Percentiles rank a stretch among this genome's conserved stretches.
Evolutionary conservation across 2,329 filamentous ascomycete species (phyloP).

Genomic region (Boeremia lycopersici): DNA sequence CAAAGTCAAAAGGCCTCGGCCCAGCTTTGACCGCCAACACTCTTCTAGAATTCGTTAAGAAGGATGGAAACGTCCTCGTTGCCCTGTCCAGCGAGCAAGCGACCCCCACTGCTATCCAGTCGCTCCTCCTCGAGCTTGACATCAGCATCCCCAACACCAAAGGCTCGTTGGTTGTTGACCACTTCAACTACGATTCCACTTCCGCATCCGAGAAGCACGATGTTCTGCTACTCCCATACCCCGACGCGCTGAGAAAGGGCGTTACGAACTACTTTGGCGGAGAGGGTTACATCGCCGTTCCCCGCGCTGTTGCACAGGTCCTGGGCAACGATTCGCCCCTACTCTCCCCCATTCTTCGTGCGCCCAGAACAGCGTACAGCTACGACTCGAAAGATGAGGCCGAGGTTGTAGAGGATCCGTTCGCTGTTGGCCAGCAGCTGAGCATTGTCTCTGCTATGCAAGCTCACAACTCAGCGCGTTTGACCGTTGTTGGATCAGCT

Average conservation of each 20-base stretch:
- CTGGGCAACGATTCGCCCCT: conserved; percentile 78
- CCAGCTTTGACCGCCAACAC: conserved; percentile 84
- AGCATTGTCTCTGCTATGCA: conserved; percentile 85
- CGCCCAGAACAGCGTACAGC: conserved; percentile 84
- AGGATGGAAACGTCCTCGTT: conserved; percentile 87
- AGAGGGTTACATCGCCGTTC: conserved; percentile 76
- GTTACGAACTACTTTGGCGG: conserved; percentile 79
- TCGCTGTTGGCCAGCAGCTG: conserved; percentile 83
- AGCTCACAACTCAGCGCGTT: conserved; percentile 88
- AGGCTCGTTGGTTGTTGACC: conserved; percentile 85
- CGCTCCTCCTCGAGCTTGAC: conserved; percentile 85
- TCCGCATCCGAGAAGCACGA: conserved; percentile 85
- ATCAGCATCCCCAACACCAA: conserved; percentile 86
- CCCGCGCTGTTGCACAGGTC: conserved; percentile 78
- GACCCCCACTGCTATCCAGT: conserved; percentile 74
- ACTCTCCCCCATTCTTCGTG: conserved; percentile 80
- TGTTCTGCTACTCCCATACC: conserved; percentile 78
- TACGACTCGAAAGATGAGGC: conserved; percentile 91
- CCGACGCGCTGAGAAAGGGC: conserved; percentile 68
- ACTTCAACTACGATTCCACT: conserved; percentile 87
- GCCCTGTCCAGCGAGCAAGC: conserved; percentile 75
- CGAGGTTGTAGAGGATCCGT: conserved; percentile 74
- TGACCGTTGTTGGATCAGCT: conserved; percentile 82
- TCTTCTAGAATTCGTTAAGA: conserved; percentile 89
- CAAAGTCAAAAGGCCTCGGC: conserved; percentile 90